Base-by-base conservation (phyloP, 2,329 filamentous ascomycete species). In the Botrytis sinoallii region DNA sequence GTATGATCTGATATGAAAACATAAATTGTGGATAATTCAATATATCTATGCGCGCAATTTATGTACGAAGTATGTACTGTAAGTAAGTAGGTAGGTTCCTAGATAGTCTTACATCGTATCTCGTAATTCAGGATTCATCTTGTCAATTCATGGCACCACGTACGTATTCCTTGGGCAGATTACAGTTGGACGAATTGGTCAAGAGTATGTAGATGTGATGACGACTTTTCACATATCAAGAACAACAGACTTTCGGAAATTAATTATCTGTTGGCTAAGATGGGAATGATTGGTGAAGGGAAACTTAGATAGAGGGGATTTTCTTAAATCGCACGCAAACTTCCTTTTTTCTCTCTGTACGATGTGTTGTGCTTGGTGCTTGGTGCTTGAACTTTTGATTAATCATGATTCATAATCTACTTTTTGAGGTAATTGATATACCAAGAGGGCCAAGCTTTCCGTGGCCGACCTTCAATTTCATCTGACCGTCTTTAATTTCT, bases 381-480 rank as follows among this genome's bases (percentile, higher is more conserved):
- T 55, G 18, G 52, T 55, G 46, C 20, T n/a, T 46, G 18, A 12
- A 12, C 14, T 67, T 32, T 16, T 29, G 52, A 44, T 67, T 52
- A 52, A n/a, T 67, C 64, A 67, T 32, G 65, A 67, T 67, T 67
- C 65, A 42, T 18, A 25, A 67, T 52, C 38, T 18, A 67, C 46
- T 67, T 52, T 52, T 38, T 5, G 29, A 48, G 29, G 29, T 18
- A 64, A 64, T 64, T 63, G 57, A 42, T 22, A 32, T 44, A 18
- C 69, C 69, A 71, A 71, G 69, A 48, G 8, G 42, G 69, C 69
- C 69, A 71, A 71, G 69, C 68, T 63, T 70, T 55, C 40, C 9
- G 22, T 71, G 42, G n/a, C 12, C 55, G 57, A 64, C 57, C 40
- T 55, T n/a, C 48, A 68, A 68, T 68, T 67, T 68, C 18, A 40